Percentiles rank a stretch among this genome's conserved stretches.
Evolutionary conservation across 768 basidiomycete genomes (phyloP).

Genomic region (Mycena latifolia): DNA sequence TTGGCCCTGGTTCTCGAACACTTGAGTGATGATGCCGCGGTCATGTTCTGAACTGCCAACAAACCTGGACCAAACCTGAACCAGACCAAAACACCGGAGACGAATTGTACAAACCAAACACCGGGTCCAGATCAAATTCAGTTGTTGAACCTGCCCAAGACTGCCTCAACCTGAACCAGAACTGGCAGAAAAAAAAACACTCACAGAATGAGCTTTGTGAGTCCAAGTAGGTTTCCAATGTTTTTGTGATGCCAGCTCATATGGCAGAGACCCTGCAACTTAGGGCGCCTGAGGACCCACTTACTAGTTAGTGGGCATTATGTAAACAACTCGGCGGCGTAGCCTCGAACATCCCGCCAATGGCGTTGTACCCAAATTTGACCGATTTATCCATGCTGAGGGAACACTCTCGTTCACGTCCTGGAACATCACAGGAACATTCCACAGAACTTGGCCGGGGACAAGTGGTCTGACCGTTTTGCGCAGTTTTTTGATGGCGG

Average conservation of each 20-base stretch:
- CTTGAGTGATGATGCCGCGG: background rate
- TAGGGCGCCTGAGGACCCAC: no score
- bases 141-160: background rate
- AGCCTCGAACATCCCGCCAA: background rate
- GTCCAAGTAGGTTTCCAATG: background rate
- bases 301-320: no score
- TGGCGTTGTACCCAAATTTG: background rate
- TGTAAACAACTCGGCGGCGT: background rate
- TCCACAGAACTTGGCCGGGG: background rate
- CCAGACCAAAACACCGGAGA: background rate
- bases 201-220: background rate
- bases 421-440: background rate
- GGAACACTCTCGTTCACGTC: background rate
- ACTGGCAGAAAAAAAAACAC: background rate
- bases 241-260: background rate
- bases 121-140: background rate
- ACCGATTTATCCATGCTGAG: background rate
- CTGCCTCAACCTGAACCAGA: background rate
- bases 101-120: background rate
- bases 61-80: slow-evolving; percentile 2
- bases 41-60: background rate
- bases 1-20: slow-evolving; percentile 2
- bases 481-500: background rate
- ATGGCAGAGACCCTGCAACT: no score
- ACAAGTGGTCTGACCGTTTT: background rate